Evolutionary conservation across 78 protist genomes (phyloP), one percentile per base, ranked within the genome.

Genomic region (Dictyostelium capitatum): DNA sequence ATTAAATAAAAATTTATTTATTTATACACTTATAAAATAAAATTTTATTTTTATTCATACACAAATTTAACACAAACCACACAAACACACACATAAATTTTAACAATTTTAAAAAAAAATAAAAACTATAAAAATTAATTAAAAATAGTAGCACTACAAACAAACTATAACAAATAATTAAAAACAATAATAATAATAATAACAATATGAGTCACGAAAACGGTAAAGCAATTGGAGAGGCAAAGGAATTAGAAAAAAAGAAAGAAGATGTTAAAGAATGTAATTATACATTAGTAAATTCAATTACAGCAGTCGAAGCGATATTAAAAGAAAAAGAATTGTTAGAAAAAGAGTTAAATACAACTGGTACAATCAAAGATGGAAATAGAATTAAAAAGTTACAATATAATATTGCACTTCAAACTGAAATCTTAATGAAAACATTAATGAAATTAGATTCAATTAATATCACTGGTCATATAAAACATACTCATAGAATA

Each of bases 281-380:
- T 62, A 85, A 85, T 75, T 85, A 85, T 75, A 73, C 70, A 30
- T 41, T 85, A n/a, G 77, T 85, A 19, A 85, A 85, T 75, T 75
- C 83, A 25, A 85, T 85, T 28, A 75, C 82, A n/a, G 62, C 65
- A 23, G 57, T 62, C 0, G 84, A 85, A 37, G 65, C 46, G 10
- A 85, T 85, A n/a, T 83, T 75, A 53, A 85, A 62, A 57, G 92
- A 73, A 46, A 85, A 85, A 2, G 92, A 85, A 43, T 2, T 48
- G 6, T n/a, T 85, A 8, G 73, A 75, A 10, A 62, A 25, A 4
- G 70, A 85, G 20, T 77, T 79, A 23, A 59, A 50, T 6, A 30
- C 43, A 4, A 56, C 59, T 20, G 67, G 67, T 19, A 37, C 30
- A 9, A 43, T 74, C 7, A 50, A 25, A 48, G 50, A 54, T 19